Percentiles rank a stretch among this genome's conserved stretches.
phyloP scores from a whole-genome alignment of 345 rosid genomes.

The Dovyalis caffra region DNA sequence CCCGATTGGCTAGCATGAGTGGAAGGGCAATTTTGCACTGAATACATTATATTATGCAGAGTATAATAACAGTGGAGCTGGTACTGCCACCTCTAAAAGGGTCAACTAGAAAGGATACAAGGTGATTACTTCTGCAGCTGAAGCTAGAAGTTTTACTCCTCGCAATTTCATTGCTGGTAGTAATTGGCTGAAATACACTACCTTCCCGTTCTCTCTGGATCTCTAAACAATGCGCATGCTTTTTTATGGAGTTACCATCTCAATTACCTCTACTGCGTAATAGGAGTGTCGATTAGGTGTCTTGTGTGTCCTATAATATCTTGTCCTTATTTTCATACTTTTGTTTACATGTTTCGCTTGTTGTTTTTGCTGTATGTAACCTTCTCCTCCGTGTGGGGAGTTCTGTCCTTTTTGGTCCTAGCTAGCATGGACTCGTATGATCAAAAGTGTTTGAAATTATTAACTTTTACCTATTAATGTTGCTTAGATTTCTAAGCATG shows the following conservation, averaged over 20 bases:
- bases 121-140: slow-evolving; percentile 48
- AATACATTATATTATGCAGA: slow-evolving; percentile 65
- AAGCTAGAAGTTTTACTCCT: slow-evolving; percentile 54
- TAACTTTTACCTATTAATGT: too few relatives aligned
- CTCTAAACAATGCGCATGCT: slow-evolving; percentile 26
- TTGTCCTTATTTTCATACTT: background rate
- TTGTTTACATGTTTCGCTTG: background rate
- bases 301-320: background rate
- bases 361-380: background rate
- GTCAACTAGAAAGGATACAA: slow-evolving; percentile 70
- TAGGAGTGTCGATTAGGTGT: background rate
- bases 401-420: too few relatives aligned
- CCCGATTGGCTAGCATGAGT: slow-evolving; percentile 73
- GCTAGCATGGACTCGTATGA: too few relatives aligned
- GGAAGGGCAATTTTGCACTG: slow-evolving; percentile 68
- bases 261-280: background rate
- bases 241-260: background rate
- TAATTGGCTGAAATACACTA: slow-evolving; percentile 62
- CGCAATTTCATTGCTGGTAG: slow-evolving; percentile 59
- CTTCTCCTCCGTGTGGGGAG: too few relatives aligned
- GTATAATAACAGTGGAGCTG: slow-evolving; percentile 65
- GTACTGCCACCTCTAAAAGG: slow-evolving; percentile 65
- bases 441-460: too few relatives aligned
- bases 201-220: slow-evolving; percentile 72
- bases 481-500: too few relatives aligned